Evolutionary conservation across 345 rosid genomes (phyloP).

Genomic region (Triadica sebifera): DNA sequence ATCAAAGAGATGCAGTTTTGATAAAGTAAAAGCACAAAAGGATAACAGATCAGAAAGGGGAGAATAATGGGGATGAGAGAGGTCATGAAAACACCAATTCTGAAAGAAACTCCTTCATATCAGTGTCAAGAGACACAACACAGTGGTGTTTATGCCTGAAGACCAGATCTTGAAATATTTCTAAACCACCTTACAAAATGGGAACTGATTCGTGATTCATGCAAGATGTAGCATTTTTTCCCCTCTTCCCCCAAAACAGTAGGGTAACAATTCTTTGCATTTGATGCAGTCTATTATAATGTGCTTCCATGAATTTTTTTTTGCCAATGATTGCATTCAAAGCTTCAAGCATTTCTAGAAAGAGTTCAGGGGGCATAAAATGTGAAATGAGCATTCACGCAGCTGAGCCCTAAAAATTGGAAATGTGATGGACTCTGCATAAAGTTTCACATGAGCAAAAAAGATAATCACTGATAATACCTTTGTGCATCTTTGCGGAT

Average conservation of each 20-base stretch:
- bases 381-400: background rate
- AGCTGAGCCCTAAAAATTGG: background rate
- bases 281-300: constrained; percentile 2
- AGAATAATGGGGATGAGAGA: background rate
- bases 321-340: background rate
- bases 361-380: background rate
- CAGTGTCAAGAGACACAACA: background rate
- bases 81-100: background rate
- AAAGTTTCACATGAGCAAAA: background rate
- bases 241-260: background rate
- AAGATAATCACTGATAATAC: constrained; percentile 31
- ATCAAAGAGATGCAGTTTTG: background rate
- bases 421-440: background rate
- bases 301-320: background rate
- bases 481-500: constrained; percentile 91
- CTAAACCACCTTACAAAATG: background rate
- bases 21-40: background rate
- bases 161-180: background rate
- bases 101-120: background rate
- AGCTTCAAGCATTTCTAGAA: background rate
- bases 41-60: background rate
- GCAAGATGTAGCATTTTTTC: background rate
- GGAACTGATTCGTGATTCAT: background rate
- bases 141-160: background rate
- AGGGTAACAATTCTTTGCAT: background rate